These are phyloP conservation scores for Vitis cinerea DNA, from an alignment of 164 flowering plant genomes.

Conservation along the genomic window DNA sequence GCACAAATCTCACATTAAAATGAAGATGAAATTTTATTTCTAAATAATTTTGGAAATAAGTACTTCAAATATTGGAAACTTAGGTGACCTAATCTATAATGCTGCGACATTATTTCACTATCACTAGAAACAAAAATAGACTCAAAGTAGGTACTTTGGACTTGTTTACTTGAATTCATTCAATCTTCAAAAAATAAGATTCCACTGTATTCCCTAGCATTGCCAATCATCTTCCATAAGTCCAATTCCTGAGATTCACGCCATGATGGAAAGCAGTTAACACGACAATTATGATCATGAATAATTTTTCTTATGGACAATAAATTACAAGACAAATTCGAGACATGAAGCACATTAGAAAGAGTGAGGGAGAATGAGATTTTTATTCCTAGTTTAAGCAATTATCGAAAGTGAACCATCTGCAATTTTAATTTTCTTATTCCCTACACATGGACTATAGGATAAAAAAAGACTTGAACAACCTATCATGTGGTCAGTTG, in stretches of 20 bases:
- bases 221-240: neutral
- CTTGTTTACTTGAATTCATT: neutral
- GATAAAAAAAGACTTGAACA: too few species aligned
- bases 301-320: too few species aligned
- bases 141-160: neutral
- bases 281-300: too few species aligned
- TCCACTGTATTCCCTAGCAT: neutral
- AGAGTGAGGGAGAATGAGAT: too few species aligned
- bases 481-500: too few species aligned
- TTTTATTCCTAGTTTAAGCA: neutral
- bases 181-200: neutral
- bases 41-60: neutral
- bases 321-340: too few species aligned
- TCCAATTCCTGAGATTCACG: neutral
- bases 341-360: too few species aligned
- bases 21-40: neutral
- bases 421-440: constrained; percentile 1
- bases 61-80: too few species aligned
- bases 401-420: constrained; percentile 1
- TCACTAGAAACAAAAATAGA: too few species aligned
- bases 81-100: too few species aligned
- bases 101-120: too few species aligned
- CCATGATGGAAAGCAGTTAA: too few species aligned
- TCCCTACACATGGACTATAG: neutral
- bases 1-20: neutral